Base-by-base conservation (phyloP, 2,329 filamentous ascomycete species). In the Cladosporium sp. region DNA sequence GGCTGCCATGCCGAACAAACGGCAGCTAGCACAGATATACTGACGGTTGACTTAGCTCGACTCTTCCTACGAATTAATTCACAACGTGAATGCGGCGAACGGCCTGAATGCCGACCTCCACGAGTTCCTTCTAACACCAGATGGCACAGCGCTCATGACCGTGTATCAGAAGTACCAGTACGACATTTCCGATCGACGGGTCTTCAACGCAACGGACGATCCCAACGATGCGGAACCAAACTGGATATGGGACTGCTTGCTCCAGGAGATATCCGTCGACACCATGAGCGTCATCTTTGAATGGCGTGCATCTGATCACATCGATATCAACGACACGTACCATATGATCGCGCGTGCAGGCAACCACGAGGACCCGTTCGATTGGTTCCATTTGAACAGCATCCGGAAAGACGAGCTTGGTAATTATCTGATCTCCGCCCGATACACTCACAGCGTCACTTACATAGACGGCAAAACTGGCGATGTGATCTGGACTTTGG, bases 311-410 rank as follows among this genome's bases (percentile, higher is more conserved):
- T 65, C 80, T 2, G 76, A 80, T 38, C 73, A 80, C 58, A 66
- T 78, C 20, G 62, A 65, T 15, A 72, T 75, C 1, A 67, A 69
- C 43, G 74, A 75, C 69, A 60, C 56, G 12, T 59, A 53, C 39
- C 64, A 60, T 38, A 65, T 70, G 7, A 59, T 62, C 18, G 62
- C 67, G 24, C 51, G 51, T 11, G 50, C 53, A 32, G 61, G 58
- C 1, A 61, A 70, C 13, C 68, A 68, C 12, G 70, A 70, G 13
- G 71, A 72, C 18, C 70, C 73, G 0, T 56, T 50, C 19, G 76
- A 79, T 54, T 78, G 70, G 61, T 76, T 75, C 61, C 77, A 80
- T 59, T 72, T 81, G 61, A 79, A 80, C 63, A 75, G 75, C 38
- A 64, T 80, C 20, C 73, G 77, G 56, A 78, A 79, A 58, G 71